Percentiles rank a stretch among this genome's conserved stretches.
Conservation (phyloP, 768 basidiomycete species). For the Mycena sanguinolenta region DNA sequence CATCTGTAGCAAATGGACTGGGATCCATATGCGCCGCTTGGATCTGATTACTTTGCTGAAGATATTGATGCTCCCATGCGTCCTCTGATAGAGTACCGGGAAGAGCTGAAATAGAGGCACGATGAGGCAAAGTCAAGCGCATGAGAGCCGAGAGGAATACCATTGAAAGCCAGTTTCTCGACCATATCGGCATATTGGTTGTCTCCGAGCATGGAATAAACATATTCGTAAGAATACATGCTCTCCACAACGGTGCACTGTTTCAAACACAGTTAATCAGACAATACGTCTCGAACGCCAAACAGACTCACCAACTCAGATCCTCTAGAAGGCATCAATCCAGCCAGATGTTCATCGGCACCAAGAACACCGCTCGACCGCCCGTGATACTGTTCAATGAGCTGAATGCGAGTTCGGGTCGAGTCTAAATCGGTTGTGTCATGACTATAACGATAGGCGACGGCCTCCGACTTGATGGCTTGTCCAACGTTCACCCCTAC, state of each 20-base stretch:
- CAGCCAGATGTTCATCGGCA: conserved; percentile 34
- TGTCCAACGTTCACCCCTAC: conserved; percentile 29
- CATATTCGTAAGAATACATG: conserved; percentile 34
- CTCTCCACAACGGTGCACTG: conserved; percentile 34
- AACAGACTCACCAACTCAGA: conserved; percentile 27
- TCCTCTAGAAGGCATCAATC: conserved; percentile 23
- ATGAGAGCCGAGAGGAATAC: background rate
- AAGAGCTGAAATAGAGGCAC: conserved; percentile 17
- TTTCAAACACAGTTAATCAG: background rate
- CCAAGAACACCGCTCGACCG: conserved; percentile 25
- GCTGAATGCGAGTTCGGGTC: conserved; percentile 22
- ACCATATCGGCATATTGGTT: conserved; percentile 28
- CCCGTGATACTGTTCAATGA: conserved; percentile 32
- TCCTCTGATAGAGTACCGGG: conserved; percentile 25
- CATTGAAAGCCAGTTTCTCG: conserved; percentile 34
- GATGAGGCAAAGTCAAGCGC: background rate
- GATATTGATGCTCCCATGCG: conserved; percentile 35
- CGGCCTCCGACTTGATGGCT: conserved; percentile 36
- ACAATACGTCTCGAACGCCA: background rate
- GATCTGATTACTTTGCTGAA: conserved; percentile 34
- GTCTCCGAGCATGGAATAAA: conserved; percentile 31
- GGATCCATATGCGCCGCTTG: conserved; percentile 27
- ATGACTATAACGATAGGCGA: conserved; percentile 27
- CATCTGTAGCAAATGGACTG: conserved; percentile 33
- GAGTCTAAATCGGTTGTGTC: conserved; percentile 28